Base-by-base conservation (phyloP, 2,329 filamentous ascomycete genomes). In the Neobulgaria alba region DNA sequence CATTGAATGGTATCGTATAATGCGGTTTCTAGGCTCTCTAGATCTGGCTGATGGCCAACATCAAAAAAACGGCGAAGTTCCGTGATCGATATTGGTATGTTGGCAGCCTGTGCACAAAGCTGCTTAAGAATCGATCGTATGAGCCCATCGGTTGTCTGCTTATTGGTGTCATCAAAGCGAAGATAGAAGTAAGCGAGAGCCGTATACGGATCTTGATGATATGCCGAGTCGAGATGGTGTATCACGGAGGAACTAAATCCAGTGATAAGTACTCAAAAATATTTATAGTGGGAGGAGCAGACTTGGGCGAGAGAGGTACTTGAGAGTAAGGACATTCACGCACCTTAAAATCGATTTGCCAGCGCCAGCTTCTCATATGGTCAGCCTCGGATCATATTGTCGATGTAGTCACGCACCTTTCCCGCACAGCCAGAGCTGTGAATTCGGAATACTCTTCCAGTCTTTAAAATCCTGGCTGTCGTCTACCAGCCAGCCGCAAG, bases 181-280 rank as follows among this genome's bases (percentile, higher is more conserved):
- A 55, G 54, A 37, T 54, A 55, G 35, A 47, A 56, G 33, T 53
- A 56, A 7, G 50, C 53, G 4, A 53, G 3, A 8, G 43, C 46
- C 3, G 19, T 36, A 21, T 43, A 10, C 8, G 46, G 43, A 14
- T 43, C 23, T 14, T 4, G 3, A 1, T 16, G 10, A 16, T 40
- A 32, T 1, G 15, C 3, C 2, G n/a, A 10, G 12, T 26, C 3
- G 9, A 47, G 31, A 12, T 41, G 20, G 5, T 41, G 7, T 10
- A 44, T 41, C 18, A 44, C 31, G n/a, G 45, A 34, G 4, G 40
- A 36, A 19, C 40, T 42, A 19, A 2, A 10, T 20, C 14, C 10
- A 4, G 5, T 10, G 8, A 31, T 30, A 36, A 14, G 20, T 10
- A 15, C 8, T 12, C 9, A 18, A 5, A 36, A 14, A 15, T 36